A percentile compares a stretch with the other conserved stretches of the same genome.
These are phyloP conservation scores for Exsudoporus frostii DNA, from an alignment of 768 basidiomycete genomes.

Conservation along the genomic window DNA sequence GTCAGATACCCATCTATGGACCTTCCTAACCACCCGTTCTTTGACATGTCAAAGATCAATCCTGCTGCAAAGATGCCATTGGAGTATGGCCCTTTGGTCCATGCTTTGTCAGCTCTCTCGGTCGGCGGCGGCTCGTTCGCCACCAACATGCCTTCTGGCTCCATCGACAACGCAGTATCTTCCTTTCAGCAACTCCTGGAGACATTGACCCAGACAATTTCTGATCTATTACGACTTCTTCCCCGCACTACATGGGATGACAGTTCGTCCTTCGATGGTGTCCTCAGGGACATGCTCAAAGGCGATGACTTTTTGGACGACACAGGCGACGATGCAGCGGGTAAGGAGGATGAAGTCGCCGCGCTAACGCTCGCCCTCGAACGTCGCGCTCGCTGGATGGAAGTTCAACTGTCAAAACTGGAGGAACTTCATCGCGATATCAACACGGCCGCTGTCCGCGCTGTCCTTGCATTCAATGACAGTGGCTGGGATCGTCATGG, in stretches of 20 bases:
- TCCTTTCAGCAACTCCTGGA: slow-evolving; percentile 88
- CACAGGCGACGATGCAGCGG: slow-evolving; percentile 56
- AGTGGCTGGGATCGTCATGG: slow-evolving; percentile 75
- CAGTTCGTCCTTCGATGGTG: slow-evolving; percentile 84
- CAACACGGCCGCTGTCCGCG: slow-evolving; percentile 82
- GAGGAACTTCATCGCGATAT: slow-evolving; percentile 89
- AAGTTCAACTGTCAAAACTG: slow-evolving; percentile 82
- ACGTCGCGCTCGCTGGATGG: slow-evolving; percentile 91
- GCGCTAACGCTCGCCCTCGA: slow-evolving; percentile 80
- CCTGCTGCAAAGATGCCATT: slow-evolving; percentile 78
- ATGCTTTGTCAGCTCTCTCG: slow-evolving; percentile 81
- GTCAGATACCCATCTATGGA: slow-evolving; percentile 60
- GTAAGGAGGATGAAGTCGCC: slow-evolving; percentile 81
- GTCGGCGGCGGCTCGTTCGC: slow-evolving; percentile 84
- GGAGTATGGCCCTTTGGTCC: slow-evolving; percentile 82
- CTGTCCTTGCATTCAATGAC: slow-evolving; percentile 80
- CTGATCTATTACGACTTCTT: slow-evolving; percentile 77
- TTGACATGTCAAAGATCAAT: slow-evolving; percentile 67
- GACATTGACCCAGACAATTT: slow-evolving; percentile 87
- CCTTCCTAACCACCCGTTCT: slow-evolving; percentile 68
- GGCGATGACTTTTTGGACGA: slow-evolving; percentile 86
- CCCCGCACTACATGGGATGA: slow-evolving; percentile 90
- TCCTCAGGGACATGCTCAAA: slow-evolving; percentile 83
- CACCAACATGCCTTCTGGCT: slow-evolving; percentile 73
- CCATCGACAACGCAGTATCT: slow-evolving; percentile 87